These are phyloP conservation scores for Penicillium arizonense DNA, from an alignment of 495 filamentous ascomycete genomes.

Conservation along the genomic window DNA sequence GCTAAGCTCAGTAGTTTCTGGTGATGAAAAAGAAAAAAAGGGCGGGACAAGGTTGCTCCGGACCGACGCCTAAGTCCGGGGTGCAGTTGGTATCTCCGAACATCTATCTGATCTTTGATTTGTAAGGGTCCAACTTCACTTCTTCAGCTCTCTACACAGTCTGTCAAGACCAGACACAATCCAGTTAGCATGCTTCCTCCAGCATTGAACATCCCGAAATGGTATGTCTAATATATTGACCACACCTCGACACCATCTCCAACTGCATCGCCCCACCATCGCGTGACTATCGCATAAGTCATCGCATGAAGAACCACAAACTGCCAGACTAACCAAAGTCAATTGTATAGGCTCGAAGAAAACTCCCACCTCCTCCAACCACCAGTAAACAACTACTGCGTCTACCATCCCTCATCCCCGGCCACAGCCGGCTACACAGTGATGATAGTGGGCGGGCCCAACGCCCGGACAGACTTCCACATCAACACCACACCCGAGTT, in stretches of 20 bases:
- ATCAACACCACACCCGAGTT: constrained; percentile 96
- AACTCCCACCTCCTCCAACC: constrained; percentile 93
- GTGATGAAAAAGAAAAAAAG: constrained; percentile 33
- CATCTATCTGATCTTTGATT: constrained; percentile 19
- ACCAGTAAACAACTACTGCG: constrained; percentile 95
- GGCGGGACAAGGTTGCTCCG: constrained; percentile 27
- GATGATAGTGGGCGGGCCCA: constrained; percentile 92
- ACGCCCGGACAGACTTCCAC: constrained; percentile 96
- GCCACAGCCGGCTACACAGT: constrained; percentile 46
- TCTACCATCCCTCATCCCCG: constrained; percentile 65
- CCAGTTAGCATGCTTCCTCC: constrained; percentile 36
- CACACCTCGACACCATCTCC: neutral
- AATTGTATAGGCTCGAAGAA: constrained; percentile 70
- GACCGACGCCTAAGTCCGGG: constrained; percentile 23
- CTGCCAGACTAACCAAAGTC: neutral
- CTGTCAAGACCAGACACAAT: neutral
- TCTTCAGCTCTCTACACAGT: neutral
- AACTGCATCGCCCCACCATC: constrained; percentile 20
- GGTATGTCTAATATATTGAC: constrained; percentile 46
- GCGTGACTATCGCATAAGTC: neutral
- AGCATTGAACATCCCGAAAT: constrained; percentile 78
- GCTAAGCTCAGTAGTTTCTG: constrained; percentile 5
- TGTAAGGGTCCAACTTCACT: neutral
- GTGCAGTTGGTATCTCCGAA: constrained; percentile 22
- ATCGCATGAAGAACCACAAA: neutral